Evolutionary conservation across 345 rosid genomes (phyloP), one percentile per base, ranked within the genome.

Genomic region (Rhizophora mangle): DNA sequence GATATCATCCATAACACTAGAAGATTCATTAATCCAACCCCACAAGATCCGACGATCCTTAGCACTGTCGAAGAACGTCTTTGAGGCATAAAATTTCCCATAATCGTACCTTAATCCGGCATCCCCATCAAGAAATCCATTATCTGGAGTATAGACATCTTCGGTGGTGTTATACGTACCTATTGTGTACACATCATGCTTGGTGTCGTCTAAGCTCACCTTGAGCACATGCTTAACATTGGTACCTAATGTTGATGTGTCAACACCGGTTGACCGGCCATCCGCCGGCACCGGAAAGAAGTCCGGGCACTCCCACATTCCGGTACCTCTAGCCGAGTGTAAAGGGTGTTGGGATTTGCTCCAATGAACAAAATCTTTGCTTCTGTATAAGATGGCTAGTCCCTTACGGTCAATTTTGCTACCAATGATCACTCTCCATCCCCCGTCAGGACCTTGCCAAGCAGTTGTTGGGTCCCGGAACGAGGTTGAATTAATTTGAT

Each of bases 221-320:
- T 89, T 92, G 21, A 88, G 78, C 31, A 90, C 85, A 68, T 84
- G 85, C 29, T 83, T 87, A 39, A 84, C 67, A 0, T 32, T 43
- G 0, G 54, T 30, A 0, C 67, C 80, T 3, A 16, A 19, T 0
- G 6, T n/a, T 6, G 78, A 77, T 9, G 76, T 65, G 69, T 83
- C 81, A 5, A 85, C 47, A 9, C 86, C 88, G 5, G 26, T 19
- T 1, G 49, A 43, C 18, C 11, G 20, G 47, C 59, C 65, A 30
- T 66, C 52, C 10, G 54, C 39, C 3, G 67, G 34, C 19, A 88
- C 92, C 0, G 95, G 93, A 73, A 72, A 92, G 74, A 92, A 86
- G 69, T 90, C 93, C 1, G 92, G 96, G 58, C 96, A 90, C 71
- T 93, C 96, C 98, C 98, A 90, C 88, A 87, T 90, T 26, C 86